Base-by-base conservation (phyloP, 2,329 filamentous ascomycete genomes). In the Chaetomium globosum region DNA sequence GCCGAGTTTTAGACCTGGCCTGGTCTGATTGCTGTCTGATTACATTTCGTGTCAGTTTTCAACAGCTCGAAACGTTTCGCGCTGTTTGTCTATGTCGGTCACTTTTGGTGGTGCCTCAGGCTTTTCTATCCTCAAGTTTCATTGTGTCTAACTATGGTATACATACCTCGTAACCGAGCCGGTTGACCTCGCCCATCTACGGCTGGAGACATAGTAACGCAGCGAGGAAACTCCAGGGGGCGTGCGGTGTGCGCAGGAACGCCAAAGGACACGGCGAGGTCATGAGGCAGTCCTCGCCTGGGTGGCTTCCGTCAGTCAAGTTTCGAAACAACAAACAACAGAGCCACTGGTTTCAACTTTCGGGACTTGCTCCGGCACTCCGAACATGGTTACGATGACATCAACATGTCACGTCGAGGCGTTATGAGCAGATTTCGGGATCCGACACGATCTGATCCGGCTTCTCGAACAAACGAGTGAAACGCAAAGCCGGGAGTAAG, bases 371-470 rank as follows among this genome's bases (percentile, higher is more conserved):
- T 6, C n/a, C 36, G 12, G 23, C 21, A 4, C 4, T 1, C 31
- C 31, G 6, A 26, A 21, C 53, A 56, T 39, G 53, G 53, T 19
- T 39, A 31, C 26, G 48, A 30, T 33, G 16, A 61, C 26, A 43
- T 36, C 30, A 53, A 9, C 13, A 43, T 5, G 16, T 43, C 39
- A 43, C 16, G 39, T 43, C 39, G 59, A 43, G 33, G 9, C 30
- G 39, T 23, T 61, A 49, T 46, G 49, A 61, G 51, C 59, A 28
- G 33, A 26, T 61, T 55, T 61, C 51, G 33, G 51, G 59, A 33
- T 19, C 9, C 36, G 33, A 33, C 36, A n/a, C 13, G 28, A n/a
- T 28, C n/a, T 28, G 36, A 21, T 58, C 61, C 54, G 61, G 23
- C 12, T 19, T 33, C 59, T 26, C 21, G 26, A 63, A 19, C 23